These are phyloP conservation scores for Fusarium avenaceum DNA, from an alignment of 2,329 filamentous ascomycete genomes.

Conservation along the genomic window DNA sequence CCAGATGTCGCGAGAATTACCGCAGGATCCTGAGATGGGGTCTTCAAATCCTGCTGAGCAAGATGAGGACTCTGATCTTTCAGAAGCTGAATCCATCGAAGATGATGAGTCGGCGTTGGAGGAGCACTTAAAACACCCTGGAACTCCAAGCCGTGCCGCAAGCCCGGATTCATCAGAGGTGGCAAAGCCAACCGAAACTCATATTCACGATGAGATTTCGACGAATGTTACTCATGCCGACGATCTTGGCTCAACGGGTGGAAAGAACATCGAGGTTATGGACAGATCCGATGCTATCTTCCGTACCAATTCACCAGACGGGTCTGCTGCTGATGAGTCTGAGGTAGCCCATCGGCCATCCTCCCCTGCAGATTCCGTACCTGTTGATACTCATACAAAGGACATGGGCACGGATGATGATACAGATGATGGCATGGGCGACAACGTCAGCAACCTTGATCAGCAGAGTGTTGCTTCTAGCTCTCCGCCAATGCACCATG, in stretches of 20 bases:
- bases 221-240: background rate
- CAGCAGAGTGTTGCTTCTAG: conserved; percentile 8
- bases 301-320: conserved; percentile 15
- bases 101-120: conserved; percentile 7
- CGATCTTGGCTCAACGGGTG: background rate
- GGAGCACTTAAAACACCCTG: conserved; percentile 2
- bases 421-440: conserved; percentile 2
- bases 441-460: background rate
- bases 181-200: conserved; percentile 5
- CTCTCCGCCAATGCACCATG: conserved; percentile 1
- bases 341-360: conserved; percentile 1
- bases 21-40: background rate
- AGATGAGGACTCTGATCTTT: conserved; percentile 7
- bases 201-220: background rate
- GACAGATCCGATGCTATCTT: conserved; percentile 3
- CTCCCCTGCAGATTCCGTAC: background rate
- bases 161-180: background rate
- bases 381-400: background rate
- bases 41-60: background rate
- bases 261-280: background rate
- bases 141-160: background rate
- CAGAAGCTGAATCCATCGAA: conserved; percentile 11
- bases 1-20: conserved; percentile 22
- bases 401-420: conserved; percentile 2
- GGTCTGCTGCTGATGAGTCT: background rate